A percentile compares a stretch with the other conserved stretches of the same genome.
phyloP scores from a whole-genome alignment of 2,329 filamentous ascomycete species.

The Xylogone sp. region DNA sequence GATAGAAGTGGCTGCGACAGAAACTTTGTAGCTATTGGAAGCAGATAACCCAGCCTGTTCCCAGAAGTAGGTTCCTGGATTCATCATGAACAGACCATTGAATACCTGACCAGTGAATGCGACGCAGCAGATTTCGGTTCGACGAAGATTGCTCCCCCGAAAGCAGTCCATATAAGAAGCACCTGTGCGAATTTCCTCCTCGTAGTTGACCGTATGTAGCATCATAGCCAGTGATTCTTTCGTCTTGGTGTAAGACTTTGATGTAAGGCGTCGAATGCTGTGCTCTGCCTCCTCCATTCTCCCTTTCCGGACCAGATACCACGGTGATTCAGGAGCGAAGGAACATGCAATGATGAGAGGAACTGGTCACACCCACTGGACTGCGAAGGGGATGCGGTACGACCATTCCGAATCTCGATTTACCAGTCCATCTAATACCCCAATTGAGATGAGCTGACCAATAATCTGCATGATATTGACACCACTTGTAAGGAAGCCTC shows the following conservation, averaged over 20 bases:
- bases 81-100: constrained; percentile 56
- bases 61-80: constrained; percentile 58
- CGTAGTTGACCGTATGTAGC: constrained; percentile 49
- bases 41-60: constrained; percentile 46
- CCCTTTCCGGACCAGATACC: constrained; percentile 43
- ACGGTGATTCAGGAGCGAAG: constrained; percentile 44
- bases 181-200: constrained; percentile 35
- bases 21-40: constrained; percentile 46
- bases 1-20: constrained; percentile 40
- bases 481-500: constrained; percentile 47
- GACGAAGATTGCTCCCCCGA: constrained; percentile 37
- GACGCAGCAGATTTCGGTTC: constrained; percentile 48
- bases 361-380: constrained; percentile 42
- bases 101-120: constrained; percentile 57
- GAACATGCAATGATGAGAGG: constrained; percentile 39
- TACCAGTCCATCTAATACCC: constrained; percentile 39
- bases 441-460: constrained; percentile 43
- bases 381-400: constrained; percentile 7
- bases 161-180: constrained; percentile 45
- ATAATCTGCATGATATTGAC: constrained; percentile 48
- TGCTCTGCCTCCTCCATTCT: constrained; percentile 39
- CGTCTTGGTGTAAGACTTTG: constrained; percentile 6
- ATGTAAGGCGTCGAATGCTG: constrained; percentile 33
- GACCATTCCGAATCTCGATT: constrained; percentile 29
- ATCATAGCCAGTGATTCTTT: constrained; percentile 38